These are phyloP conservation scores for Hymenochaete sp. DNA, from an alignment of 1,284 basidiomycete species.

Conservation along the genomic window DNA sequence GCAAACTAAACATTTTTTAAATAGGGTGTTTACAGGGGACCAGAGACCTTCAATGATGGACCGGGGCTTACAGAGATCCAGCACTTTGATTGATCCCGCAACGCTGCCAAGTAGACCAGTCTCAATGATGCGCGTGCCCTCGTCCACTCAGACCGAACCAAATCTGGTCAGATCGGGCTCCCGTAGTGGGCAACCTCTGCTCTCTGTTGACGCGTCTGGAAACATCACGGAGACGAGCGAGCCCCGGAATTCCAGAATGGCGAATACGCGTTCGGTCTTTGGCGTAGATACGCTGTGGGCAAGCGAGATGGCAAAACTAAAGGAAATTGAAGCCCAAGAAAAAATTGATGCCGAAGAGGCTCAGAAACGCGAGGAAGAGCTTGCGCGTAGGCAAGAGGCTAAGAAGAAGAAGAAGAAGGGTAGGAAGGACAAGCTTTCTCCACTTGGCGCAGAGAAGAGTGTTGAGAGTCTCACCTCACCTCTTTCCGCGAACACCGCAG, in stretches of 20 bases:
- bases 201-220: constrained; percentile 49
- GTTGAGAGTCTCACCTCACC: constrained; percentile 4
- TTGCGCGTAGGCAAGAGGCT: constrained; percentile 31
- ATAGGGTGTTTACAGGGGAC: constrained; percentile 64
- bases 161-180: constrained; percentile 41
- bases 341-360: constrained; percentile 39
- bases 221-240: constrained; percentile 20
- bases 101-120: constrained; percentile 42
- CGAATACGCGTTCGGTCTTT: constrained; percentile 62
- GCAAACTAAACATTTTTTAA: constrained; percentile 4
- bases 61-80: constrained; percentile 45
- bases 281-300: constrained; percentile 78
- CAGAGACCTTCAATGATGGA: constrained; percentile 80
- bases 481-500: constrained; percentile 1
- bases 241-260: constrained; percentile 20
- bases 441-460: background rate
- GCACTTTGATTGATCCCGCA: constrained; percentile 65
- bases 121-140: constrained; percentile 34
- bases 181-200: constrained; percentile 43
- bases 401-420: constrained; percentile 34
- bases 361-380: constrained; percentile 37
- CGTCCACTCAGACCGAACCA: constrained; percentile 31
- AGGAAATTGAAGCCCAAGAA: constrained; percentile 60
- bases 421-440: constrained; percentile 23
- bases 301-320: constrained; percentile 64